These are phyloP conservation scores for Mollisiaceae sp. DNA, from an alignment of 2,329 filamentous ascomycete genomes.

Conservation along the genomic window DNA sequence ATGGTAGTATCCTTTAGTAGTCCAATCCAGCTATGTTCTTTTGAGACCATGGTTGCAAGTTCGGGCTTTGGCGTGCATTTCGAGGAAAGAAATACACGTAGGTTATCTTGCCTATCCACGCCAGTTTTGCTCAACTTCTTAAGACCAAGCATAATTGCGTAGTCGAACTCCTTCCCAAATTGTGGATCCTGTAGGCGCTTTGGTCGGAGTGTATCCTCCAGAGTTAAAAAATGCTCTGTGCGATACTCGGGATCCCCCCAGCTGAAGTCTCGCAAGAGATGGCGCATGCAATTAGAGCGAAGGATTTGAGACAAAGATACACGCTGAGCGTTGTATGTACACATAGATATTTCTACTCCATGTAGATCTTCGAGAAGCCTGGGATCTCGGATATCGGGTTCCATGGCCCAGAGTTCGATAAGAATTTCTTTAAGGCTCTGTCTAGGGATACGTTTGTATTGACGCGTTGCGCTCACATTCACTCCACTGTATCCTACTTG, in stretches of 20 bases:
- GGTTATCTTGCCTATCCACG: constrained; percentile 18
- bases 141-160: constrained; percentile 24
- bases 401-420: constrained; percentile 21
- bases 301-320: constrained; percentile 17
- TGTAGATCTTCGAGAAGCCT: constrained; percentile 15
- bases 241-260: constrained; percentile 15
- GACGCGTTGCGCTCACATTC: constrained; percentile 17
- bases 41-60: constrained; percentile 20
- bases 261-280: constrained; percentile 17
- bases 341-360: constrained; percentile 23
- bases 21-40: constrained; percentile 23
- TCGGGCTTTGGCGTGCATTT: constrained; percentile 23
- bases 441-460: constrained; percentile 22
- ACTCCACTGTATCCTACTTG: constrained; percentile 22
- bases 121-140: constrained; percentile 24
- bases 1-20: constrained; percentile 16
- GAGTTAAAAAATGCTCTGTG: constrained; percentile 15
- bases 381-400: constrained; percentile 19
- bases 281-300: constrained; percentile 16
- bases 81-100: constrained; percentile 21
- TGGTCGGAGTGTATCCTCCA: constrained; percentile 11
- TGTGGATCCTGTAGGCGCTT: constrained; percentile 3
- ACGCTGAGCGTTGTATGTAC: constrained; percentile 18
- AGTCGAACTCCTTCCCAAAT: constrained; percentile 21
- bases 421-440: constrained; percentile 20